Conservation (phyloP, 2,329 filamentous ascomycete genomes). For the Thyridium curvatum region DNA sequence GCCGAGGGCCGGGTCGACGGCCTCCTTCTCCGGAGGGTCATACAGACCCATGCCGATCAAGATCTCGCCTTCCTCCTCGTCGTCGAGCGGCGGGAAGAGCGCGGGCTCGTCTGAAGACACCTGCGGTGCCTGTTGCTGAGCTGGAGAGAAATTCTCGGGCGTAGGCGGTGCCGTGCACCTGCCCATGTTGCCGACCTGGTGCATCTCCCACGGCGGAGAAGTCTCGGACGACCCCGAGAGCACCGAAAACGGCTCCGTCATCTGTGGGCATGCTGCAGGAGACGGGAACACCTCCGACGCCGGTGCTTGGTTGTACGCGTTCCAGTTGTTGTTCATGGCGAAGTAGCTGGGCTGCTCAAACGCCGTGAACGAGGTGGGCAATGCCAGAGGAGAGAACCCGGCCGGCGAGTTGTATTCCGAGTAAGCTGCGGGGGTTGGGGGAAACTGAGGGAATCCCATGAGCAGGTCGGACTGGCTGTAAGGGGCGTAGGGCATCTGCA, state of each 20-base stretch:
- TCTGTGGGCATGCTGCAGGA: neutral
- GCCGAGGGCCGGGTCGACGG: slow-evolving; percentile 42
- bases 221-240: too few relatives aligned
- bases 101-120: slow-evolving; percentile 37
- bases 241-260: neutral
- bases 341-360: slow-evolving; percentile 32
- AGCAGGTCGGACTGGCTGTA: slow-evolving; percentile 35
- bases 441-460: slow-evolving; percentile 33
- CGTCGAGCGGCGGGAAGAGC: slow-evolving; percentile 40
- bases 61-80: slow-evolving; percentile 59
- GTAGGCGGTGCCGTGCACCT: slow-evolving; percentile 49
- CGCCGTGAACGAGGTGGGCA: slow-evolving; percentile 30
- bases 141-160: slow-evolving; percentile 49
- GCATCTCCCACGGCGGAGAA: too few relatives aligned
- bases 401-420: slow-evolving; percentile 55
- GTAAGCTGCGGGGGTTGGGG: slow-evolving; percentile 47
- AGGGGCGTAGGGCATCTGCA: slow-evolving; percentile 31
- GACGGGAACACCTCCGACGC: slow-evolving; percentile 5
- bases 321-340: slow-evolving; percentile 31
- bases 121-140: slow-evolving; percentile 39
- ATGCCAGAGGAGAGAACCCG: slow-evolving; percentile 46
- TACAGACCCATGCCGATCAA: slow-evolving; percentile 80
- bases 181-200: slow-evolving; percentile 29
- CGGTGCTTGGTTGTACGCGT: slow-evolving; percentile 11
- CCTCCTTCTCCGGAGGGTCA: slow-evolving; percentile 57